Evolutionary conservation across 2,329 filamentous ascomycete species (phyloP).

Genomic region (Didymella lethalis): DNA sequence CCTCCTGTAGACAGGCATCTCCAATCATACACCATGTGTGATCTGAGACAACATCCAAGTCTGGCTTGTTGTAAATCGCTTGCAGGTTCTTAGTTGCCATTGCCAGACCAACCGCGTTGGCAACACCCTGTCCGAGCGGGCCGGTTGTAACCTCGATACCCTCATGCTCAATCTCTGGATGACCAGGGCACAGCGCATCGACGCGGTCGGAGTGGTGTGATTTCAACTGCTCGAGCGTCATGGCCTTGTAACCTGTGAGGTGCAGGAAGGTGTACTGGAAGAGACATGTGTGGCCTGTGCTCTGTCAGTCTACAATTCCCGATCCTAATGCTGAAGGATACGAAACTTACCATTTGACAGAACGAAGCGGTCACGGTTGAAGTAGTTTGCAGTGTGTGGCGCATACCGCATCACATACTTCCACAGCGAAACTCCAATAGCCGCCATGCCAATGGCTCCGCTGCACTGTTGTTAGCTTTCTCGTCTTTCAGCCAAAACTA

Average conservation of each 20-base stretch:
- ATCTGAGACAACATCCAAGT: conserved; percentile 59
- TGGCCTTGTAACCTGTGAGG: conserved; percentile 61
- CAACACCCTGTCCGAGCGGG: too few relatives aligned
- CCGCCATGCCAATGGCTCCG: conserved; percentile 68
- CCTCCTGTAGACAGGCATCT: conserved; percentile 67
- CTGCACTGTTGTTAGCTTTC: conserved; percentile 37
- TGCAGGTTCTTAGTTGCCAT: too few relatives aligned
- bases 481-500: not conserved
- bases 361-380: conserved; percentile 70
- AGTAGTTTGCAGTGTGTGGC: conserved; percentile 62
- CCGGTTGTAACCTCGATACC: too few relatives aligned
- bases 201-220: conserved; percentile 60
- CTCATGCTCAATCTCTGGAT: too few relatives aligned
- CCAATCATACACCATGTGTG: conserved; percentile 66
- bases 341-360: conserved; percentile 65
- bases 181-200: conserved; percentile 62
- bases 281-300: conserved; percentile 60
- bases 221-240: conserved; percentile 66
- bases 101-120: too few relatives aligned
- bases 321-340: too few relatives aligned
- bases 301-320: not conserved
- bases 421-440: conserved; percentile 67
- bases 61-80: conserved; percentile 62
- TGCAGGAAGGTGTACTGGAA: conserved; percentile 65
- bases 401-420: conserved; percentile 69